Base-by-base conservation (phyloP, 139 green algal genomes). In the Trebouxia sp. region DNA sequence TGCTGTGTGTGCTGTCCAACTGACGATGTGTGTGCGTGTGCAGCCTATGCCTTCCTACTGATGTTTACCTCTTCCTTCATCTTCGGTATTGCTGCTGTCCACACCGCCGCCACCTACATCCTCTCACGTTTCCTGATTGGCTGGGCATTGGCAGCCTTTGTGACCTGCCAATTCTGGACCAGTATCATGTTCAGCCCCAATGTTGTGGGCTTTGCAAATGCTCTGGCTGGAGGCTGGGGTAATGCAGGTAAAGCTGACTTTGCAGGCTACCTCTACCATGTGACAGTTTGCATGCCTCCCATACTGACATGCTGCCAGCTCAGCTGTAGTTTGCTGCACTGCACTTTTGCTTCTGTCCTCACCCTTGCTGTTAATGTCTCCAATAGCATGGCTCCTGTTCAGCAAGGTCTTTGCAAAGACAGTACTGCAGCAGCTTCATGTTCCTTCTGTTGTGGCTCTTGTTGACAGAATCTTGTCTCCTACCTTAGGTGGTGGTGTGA, bases 121-220 rank as follows among this genome's bases (percentile, higher is more conserved):
- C 74, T 86, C 15, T 83, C 77, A 41, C 90, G 95, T 62, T 82
- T 97, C 42, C 86, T 95, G 85, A 97, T 97, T 75, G 95, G 95
- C 42, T 93, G 93, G 79, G 89, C 82, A 1, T 87, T 98, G 65
- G 91, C 90, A 9, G 91, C 89, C 62, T 98, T 98, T 85, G 94
- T 99, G 30, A 88, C 87, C 62, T 95, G 90, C 88, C 94, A 98
- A 86, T 98, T 96, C 85, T 98, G 96, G 78, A 80, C 22, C 69
- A 89, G 79, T 83, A 85, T 84, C 82, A 97, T 98, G 93, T 98
- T 97, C 89, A 95, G 93, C 65, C 81, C 88, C 24, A 90, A 89
- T 26, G 91, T 98, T 45, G 95, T 99, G 12, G 96, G 95, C 45
- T 90, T 92, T 65, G 94, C 94, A 55, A 98, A 98, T 82, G 94